phyloP scores from a whole-genome alignment of 2,329 filamentous ascomycete genomes.

The Sporothrix phasma region DNA sequence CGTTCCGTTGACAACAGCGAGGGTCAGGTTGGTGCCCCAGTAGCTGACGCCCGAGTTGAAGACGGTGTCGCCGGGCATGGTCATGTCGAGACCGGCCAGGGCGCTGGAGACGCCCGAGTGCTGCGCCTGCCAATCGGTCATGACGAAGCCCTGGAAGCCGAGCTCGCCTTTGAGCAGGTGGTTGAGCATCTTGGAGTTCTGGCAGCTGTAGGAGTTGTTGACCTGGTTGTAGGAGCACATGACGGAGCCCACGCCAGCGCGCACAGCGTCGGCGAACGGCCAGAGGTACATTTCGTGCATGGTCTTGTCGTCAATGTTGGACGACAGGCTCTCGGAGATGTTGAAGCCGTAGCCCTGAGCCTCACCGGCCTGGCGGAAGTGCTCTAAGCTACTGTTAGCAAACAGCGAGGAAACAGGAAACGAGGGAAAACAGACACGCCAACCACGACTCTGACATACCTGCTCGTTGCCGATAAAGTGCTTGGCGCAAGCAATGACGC shows the following conservation, averaged over 20 bases:
- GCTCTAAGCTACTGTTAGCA: constrained; percentile 36
- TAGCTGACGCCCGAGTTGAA: constrained; percentile 53
- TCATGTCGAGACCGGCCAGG: constrained; percentile 73
- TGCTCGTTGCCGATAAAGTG: constrained; percentile 64
- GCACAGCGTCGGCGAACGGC: constrained; percentile 54
- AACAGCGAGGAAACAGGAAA: background rate
- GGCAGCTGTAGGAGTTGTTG: constrained; percentile 57
- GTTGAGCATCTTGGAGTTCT: constrained; percentile 55
- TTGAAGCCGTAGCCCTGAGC: constrained; percentile 51
- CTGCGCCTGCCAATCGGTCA: constrained; percentile 53
- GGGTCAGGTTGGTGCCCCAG: constrained; percentile 54
- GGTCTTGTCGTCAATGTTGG: constrained; percentile 49
- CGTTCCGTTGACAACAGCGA: constrained; percentile 66
- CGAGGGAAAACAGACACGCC: background rate
- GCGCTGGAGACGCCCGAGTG: constrained; percentile 58
- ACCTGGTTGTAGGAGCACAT: constrained; percentile 52
- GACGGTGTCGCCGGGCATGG: constrained; percentile 53
- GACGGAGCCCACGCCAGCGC: constrained; percentile 40
- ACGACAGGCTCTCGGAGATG: constrained; percentile 45
- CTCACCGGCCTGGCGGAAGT: constrained; percentile 56
- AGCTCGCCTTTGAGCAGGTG: constrained; percentile 54
- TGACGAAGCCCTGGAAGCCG: constrained; percentile 56
- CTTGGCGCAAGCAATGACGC: constrained; percentile 69
- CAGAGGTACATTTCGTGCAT: constrained; percentile 54
- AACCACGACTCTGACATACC: constrained; percentile 24